Conservation (phyloP, 192 early-diverging fungal species). For the Coemansia sp. region DNA sequence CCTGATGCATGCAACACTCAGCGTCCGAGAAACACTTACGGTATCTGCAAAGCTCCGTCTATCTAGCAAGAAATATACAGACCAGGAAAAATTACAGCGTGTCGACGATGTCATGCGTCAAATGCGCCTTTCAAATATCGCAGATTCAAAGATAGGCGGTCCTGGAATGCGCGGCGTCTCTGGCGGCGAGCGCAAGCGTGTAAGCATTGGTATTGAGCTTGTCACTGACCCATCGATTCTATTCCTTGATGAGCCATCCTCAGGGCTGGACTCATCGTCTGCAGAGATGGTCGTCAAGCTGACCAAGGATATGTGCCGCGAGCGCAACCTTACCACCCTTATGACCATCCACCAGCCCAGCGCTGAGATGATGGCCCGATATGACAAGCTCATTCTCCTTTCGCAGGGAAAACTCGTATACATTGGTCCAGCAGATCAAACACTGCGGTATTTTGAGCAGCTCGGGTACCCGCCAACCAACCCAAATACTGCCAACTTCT, state of each 20-base stretch:
- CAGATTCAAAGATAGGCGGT: constrained; percentile 54
- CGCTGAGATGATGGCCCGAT: constrained; percentile 69
- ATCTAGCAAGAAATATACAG: constrained; percentile 50
- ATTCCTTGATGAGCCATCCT: no score
- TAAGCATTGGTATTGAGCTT: constrained; percentile 43
- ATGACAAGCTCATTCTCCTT: constrained; percentile 73
- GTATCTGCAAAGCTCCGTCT: constrained; percentile 71
- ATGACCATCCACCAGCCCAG: constrained; percentile 88
- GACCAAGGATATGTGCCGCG: constrained; percentile 55
- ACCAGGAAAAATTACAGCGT: constrained; percentile 47
- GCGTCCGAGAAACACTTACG: constrained; percentile 71
- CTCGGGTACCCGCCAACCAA: constrained; percentile 57
- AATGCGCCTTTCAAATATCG: constrained; percentile 62
- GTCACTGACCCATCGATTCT: no score
- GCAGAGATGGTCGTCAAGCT: constrained; percentile 59
- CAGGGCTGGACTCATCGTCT: constrained; percentile 63
- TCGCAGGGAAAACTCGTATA: no score
- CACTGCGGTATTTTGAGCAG: constrained; percentile 42
- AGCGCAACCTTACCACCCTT: constrained; percentile 63
- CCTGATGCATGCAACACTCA: constrained; percentile 55
- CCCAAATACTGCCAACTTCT: constrained; percentile 66
- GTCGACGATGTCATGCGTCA: constrained; percentile 63
- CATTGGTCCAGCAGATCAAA: constrained; percentile 45
- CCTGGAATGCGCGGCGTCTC: constrained; percentile 43
- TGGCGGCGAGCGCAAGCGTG: constrained; percentile 55